These are phyloP conservation scores for Paxillus involutus DNA, from an alignment of 768 basidiomycete genomes.

Conservation along the genomic window DNA sequence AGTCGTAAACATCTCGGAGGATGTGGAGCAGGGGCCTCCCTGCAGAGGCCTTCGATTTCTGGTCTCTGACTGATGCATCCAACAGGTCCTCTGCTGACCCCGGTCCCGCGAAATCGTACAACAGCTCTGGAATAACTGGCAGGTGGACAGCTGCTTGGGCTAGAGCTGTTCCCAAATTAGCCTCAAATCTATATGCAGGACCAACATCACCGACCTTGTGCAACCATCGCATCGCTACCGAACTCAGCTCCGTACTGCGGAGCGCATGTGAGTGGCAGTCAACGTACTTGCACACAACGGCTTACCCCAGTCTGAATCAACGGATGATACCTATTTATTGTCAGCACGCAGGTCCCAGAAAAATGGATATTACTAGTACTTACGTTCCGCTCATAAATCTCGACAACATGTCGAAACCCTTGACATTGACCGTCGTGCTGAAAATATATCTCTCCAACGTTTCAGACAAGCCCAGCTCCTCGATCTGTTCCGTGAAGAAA, in stretches of 20 bases:
- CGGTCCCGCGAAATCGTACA: constrained; percentile 30
- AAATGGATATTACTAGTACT: constrained; percentile 16
- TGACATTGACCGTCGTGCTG: constrained; percentile 28
- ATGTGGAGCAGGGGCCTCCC: constrained; percentile 49
- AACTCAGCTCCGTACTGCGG: constrained; percentile 49
- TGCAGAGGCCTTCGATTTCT: constrained; percentile 19
- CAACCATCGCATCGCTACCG: constrained; percentile 32
- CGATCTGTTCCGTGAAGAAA: constrained; percentile 43
- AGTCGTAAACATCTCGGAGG: constrained; percentile 50
- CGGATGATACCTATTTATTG: constrained; percentile 46
- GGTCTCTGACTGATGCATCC: not conserved
- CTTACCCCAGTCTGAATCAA: constrained; percentile 56
- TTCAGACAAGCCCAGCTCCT: constrained; percentile 34
- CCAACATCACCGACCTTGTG: constrained; percentile 38
- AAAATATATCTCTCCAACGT: constrained; percentile 53
- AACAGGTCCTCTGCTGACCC: not conserved
- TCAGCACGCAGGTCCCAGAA: not conserved
- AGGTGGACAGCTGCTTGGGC: constrained; percentile 49
- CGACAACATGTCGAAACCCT: constrained; percentile 32
- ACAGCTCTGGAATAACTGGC: constrained; percentile 29
- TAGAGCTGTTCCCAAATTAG: constrained; percentile 32
- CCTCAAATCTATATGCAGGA: not conserved
- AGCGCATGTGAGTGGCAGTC: not conserved
- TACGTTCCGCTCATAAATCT: constrained; percentile 37
- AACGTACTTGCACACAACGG: not conserved